Conservation (phyloP, 1,139 yeast species). For the Blastobotrys ciferrii region DNA sequence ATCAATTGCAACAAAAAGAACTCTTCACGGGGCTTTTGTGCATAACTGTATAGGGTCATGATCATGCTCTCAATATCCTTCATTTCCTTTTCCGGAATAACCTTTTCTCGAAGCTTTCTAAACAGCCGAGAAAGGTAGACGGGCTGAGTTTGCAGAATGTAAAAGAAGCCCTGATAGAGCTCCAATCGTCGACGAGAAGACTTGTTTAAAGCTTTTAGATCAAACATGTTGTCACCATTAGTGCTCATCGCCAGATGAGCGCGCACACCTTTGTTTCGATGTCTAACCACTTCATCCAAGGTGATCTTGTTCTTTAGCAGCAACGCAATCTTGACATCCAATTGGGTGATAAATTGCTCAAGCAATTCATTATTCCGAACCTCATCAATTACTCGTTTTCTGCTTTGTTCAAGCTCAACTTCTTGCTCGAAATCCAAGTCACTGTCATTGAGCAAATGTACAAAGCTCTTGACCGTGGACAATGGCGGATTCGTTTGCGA, state of each 20-base stretch:
- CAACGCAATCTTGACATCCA: constrained; percentile 78
- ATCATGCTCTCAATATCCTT: constrained; percentile 48
- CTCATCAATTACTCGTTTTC: constrained; percentile 64
- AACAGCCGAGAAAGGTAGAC: constrained; percentile 63
- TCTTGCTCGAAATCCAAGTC: constrained; percentile 77
- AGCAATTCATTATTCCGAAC: constrained; percentile 64
- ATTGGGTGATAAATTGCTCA: constrained; percentile 71
- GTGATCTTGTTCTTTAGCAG: constrained; percentile 77
- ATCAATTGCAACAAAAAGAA: constrained; percentile 65
- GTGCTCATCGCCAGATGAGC: constrained; percentile 26
- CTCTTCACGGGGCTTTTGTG: constrained; percentile 62
- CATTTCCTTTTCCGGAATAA: constrained; percentile 36
- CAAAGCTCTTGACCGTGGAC: constrained; percentile 72
- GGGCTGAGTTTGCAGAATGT: constrained; percentile 82
- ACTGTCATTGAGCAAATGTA: constrained; percentile 70
- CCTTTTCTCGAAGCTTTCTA: constrained; percentile 30
- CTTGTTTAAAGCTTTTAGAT: constrained; percentile 42
- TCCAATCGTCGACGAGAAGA: constrained; percentile 47
- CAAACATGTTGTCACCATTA: constrained; percentile 35
- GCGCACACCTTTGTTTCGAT: constrained; percentile 45
- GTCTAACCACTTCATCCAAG: constrained; percentile 66
- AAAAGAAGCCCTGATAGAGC: constrained; percentile 74
- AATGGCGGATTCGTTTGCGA: constrained; percentile 74
- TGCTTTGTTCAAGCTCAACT: constrained; percentile 61
- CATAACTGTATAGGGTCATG: constrained; percentile 47